Evolutionary conservation across 805 yeast species (phyloP).

Genomic region (Candida nonsorbophila): DNA sequence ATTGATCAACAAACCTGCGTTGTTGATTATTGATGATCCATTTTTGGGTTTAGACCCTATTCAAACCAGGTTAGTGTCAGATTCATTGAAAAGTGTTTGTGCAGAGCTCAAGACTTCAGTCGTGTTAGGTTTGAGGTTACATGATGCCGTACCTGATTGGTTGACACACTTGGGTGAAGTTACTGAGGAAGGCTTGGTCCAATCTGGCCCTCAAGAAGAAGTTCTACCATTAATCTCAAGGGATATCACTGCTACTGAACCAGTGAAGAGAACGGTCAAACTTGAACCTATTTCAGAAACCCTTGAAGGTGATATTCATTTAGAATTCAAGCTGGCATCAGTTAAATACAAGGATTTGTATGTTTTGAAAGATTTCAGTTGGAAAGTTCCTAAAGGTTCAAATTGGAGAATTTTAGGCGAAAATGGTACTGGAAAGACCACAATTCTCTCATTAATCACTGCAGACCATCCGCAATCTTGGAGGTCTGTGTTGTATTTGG

Average conservation of each 20-base stretch:
- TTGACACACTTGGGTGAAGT: constrained; percentile 65
- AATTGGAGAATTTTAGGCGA: constrained; percentile 87
- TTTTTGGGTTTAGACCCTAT: constrained; percentile 84
- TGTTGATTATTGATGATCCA: constrained; percentile 83
- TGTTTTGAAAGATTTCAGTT: constrained; percentile 53
- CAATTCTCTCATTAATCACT: constrained; percentile 74
- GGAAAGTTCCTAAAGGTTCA: constrained; percentile 68
- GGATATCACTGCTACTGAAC: neutral
- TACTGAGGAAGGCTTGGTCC: constrained; percentile 46
- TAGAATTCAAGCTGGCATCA: constrained; percentile 54
- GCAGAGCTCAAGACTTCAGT: constrained; percentile 45
- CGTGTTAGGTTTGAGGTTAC: constrained; percentile 70
- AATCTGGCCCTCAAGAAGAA: constrained; percentile 41
- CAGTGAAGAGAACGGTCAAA: constrained; percentile 1
- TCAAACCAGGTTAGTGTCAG: constrained; percentile 58
- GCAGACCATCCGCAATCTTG: constrained; percentile 98
- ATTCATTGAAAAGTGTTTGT: constrained; percentile 35
- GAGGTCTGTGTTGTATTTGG: constrained; percentile 61
- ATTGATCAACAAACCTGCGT: constrained; percentile 55
- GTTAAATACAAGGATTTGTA: constrained; percentile 62
- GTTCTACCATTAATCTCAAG: constrained; percentile 6
- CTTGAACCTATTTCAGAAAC: constrained; percentile 3
- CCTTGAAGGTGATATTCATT: constrained; percentile 9
- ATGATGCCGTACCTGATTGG: constrained; percentile 79
- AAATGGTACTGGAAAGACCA: constrained; percentile 93